A percentile compares a stretch with the other conserved stretches of the same genome.
These are phyloP conservation scores for Penicillium polonicum DNA, from an alignment of 2,329 filamentous ascomycete genomes.

Conservation along the genomic window DNA sequence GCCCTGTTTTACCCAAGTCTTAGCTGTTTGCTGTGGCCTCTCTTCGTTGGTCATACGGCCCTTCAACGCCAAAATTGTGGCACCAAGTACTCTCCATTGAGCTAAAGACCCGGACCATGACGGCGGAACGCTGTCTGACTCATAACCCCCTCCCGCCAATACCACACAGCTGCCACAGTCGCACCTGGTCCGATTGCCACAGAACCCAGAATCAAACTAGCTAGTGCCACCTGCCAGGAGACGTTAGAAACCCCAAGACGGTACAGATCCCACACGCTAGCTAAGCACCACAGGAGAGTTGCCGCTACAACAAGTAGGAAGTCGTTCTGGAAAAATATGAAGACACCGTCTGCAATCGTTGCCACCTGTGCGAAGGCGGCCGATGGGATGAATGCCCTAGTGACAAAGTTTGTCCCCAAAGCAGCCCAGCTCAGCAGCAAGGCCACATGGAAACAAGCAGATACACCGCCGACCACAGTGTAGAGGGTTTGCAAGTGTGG, in stretches of 20 bases:
- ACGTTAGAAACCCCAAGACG: slow-evolving; percentile 17
- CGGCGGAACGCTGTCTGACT: slow-evolving; percentile 7
- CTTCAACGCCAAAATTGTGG: neutral
- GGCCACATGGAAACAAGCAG: slow-evolving; percentile 10
- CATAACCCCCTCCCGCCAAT: slow-evolving; percentile 21
- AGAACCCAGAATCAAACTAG: slow-evolving; percentile 10
- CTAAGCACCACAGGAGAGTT: slow-evolving; percentile 20
- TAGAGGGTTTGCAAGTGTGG: slow-evolving; percentile 4
- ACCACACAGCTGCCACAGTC: slow-evolving; percentile 22
- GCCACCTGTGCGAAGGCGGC: slow-evolving; percentile 7
- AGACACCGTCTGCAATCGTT: slow-evolving; percentile 20
- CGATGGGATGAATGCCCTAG: slow-evolving; percentile 16
- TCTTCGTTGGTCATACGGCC: neutral
- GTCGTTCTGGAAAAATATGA: slow-evolving; percentile 28
- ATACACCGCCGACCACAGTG: slow-evolving; percentile 3
- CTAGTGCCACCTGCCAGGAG: neutral
- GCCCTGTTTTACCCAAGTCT: neutral
- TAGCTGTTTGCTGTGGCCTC: neutral
- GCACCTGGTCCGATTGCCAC: slow-evolving; percentile 23
- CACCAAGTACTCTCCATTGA: neutral
- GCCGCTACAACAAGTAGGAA: slow-evolving; percentile 21
- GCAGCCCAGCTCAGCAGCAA: slow-evolving; percentile 2
- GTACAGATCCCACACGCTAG: slow-evolving; percentile 24
- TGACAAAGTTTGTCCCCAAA: slow-evolving; percentile 9
- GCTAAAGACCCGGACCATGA: neutral